Evolutionary conservation across 2,329 filamentous ascomycete genomes (phyloP).

Genomic region (Calonectria ilicicola): DNA sequence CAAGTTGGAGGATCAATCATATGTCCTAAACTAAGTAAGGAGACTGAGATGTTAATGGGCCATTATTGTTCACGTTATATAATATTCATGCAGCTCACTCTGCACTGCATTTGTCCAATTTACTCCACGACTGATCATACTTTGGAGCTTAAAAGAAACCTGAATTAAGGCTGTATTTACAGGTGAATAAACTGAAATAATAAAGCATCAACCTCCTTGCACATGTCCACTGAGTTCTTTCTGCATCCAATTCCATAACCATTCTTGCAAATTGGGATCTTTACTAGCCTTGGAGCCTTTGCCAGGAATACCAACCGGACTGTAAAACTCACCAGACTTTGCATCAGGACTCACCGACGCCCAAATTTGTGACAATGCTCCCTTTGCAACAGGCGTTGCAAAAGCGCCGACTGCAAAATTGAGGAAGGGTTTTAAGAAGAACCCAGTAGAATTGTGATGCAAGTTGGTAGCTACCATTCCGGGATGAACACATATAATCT

Average conservation of each 20-base stretch:
- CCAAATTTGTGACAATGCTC: constrained; percentile 12
- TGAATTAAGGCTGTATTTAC: no score
- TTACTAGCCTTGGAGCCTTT: background rate
- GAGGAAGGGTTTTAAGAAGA: constrained; percentile 12
- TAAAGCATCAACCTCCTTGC: no score
- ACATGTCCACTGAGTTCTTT: background rate
- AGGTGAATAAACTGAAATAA: no score
- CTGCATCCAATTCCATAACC: constrained; percentile 10
- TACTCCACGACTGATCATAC: no score
- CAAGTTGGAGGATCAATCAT: background rate
- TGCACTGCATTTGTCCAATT: no score
- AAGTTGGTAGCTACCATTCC: constrained; percentile 19
- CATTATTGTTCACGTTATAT: no score
- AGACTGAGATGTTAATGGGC: no score
- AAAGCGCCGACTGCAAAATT: background rate
- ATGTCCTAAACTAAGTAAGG: background rate
- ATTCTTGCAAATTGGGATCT: background rate
- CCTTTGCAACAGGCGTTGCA: background rate
- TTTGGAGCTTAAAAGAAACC: no score
- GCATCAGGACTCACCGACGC: constrained; percentile 12
- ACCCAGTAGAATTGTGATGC: background rate
- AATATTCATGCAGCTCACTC: no score
- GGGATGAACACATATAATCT: constrained; percentile 1
- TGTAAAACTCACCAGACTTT: background rate
- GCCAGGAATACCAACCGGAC: background rate